These are phyloP conservation scores for Homolaphlyctis polyrhiza DNA, from an alignment of 371 early-diverging fungal genomes.

Conservation along the genomic window DNA sequence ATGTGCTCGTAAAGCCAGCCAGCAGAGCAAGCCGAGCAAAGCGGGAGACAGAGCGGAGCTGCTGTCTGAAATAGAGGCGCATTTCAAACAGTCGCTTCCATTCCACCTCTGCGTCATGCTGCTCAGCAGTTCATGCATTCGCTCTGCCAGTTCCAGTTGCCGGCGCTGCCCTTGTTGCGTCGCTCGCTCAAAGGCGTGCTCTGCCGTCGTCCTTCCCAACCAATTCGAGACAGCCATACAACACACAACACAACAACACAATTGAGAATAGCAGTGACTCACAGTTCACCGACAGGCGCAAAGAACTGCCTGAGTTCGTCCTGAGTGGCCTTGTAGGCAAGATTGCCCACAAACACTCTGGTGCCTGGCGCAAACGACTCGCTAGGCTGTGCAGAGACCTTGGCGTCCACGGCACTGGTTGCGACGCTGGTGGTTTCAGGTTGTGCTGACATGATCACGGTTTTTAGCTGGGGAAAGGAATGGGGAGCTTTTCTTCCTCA, in stretches of 20 bases:
- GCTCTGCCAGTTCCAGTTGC: not conserved
- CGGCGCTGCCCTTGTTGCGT: not conserved
- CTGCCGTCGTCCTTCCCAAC: not conserved
- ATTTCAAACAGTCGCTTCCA: too few species aligned
- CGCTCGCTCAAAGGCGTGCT: not conserved
- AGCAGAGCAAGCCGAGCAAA: too few species aligned
- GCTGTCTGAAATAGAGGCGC: too few species aligned
- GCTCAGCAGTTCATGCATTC: not conserved
- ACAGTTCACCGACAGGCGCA: conserved; percentile 68
- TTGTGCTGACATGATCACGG: too few species aligned
- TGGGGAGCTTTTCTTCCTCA: too few species aligned
- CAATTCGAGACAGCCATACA: not conserved
- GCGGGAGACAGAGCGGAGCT: too few species aligned
- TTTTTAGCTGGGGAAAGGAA: too few species aligned
- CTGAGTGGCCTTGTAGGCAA: conserved; percentile 78
- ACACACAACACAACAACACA: not conserved
- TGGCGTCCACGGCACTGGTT: too few species aligned
- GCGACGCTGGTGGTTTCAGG: too few species aligned
- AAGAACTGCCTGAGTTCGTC: conserved; percentile 73
- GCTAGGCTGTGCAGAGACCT: not conserved
- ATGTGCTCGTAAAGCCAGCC: too few species aligned
- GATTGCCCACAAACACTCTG: conserved; percentile 94
- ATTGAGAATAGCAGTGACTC: conserved; percentile 29
- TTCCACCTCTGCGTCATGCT: not conserved
- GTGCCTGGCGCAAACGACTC: conserved; percentile 22